phyloP scores from a whole-genome alignment of 1,139 yeast genomes.

The Citeromyces siamensis region DNA sequence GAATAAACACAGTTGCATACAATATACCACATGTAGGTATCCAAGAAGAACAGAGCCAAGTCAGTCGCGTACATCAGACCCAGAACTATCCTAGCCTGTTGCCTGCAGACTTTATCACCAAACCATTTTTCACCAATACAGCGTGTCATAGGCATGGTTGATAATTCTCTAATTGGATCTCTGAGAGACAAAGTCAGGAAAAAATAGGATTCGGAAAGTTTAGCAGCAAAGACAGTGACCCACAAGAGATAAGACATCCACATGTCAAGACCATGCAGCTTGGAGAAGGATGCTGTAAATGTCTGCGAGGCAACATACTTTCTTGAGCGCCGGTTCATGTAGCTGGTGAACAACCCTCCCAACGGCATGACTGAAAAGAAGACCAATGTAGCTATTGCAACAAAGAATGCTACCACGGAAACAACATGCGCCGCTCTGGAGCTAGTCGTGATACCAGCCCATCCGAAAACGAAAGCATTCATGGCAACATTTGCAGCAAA shows the following conservation, averaged over 20 bases:
- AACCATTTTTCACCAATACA: conserved; percentile 90
- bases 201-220: conserved; percentile 82
- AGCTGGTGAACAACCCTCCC: conserved; percentile 92
- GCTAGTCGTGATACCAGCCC: conserved; percentile 55
- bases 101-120: conserved; percentile 59
- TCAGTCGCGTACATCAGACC: conserved; percentile 91
- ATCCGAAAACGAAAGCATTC: conserved; percentile 74
- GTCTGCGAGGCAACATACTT: conserved; percentile 90
- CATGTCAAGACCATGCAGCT: conserved; percentile 80
- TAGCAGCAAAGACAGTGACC: conserved; percentile 71
- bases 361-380: conserved; percentile 94
- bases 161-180: conserved; percentile 81
- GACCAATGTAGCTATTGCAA: conserved; percentile 71
- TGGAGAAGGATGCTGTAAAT: conserved; percentile 85
- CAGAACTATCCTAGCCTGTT: conserved; percentile 78
- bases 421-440: conserved; percentile 75
- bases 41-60: conserved; percentile 90
- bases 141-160: conserved; percentile 48
- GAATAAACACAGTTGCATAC: conserved; percentile 90
- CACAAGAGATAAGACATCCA: conserved; percentile 93
- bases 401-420: conserved; percentile 80
- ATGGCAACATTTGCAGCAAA: conserved; percentile 73
- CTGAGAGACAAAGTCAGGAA: conserved; percentile 82
- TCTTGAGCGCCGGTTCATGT: conserved; percentile 82
- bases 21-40: conserved; percentile 98